Evolutionary conservation across 129 eudicot species (phyloP), one percentile per base, ranked within the genome.

Genomic region (Flaveria bidentis): DNA sequence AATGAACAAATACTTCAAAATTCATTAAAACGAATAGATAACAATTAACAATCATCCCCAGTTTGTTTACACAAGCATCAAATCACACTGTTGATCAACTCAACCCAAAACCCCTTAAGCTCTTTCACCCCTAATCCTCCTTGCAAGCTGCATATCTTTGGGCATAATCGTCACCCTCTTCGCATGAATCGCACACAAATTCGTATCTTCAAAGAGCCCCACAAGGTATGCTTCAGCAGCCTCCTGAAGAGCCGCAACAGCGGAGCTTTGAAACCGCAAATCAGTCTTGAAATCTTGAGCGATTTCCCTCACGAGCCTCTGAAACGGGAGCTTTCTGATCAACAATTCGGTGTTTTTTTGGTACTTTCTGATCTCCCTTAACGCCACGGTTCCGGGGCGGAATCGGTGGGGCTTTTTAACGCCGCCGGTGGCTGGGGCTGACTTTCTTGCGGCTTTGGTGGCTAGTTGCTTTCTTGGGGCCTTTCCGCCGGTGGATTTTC

Each of bases 341-440:
- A 85, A 20, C 33, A 85, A 80, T 76, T 85, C 88, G 0, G 88
- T 85, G 66, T 85, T 85, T 72, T 85, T 85, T 66, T 85, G 88
- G 33, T 85, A 85, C 81, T 85, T 85, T 26, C 88, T 69, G 61
- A 85, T 85, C 20, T 85, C 88, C 45, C 88, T 82, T 44, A 85
- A 18, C 0, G 88, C 88, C 5, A 85, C 88, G 0, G 88, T 85
- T 56, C 88, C 88, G 0, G 88, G 88, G 67, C 88, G 45, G 80
- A 85, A 85, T 5, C 89, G 79, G 82, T 85, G 89, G 0, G 89
- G 89, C 74, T 85, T 85, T 78, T 85, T 85, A 78, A 85, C 89
- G 4, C 89, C 89, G 67, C 89, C 89, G 20, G 89, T 85, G 2
- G 89, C 89, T 30, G 89, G 89, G 2, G 89, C 89, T 0, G 89